A percentile compares a stretch with the other conserved stretches of the same genome.
Conservation (phyloP, 371 early-diverging fungal species). For the Nematocida sp. region DNA sequence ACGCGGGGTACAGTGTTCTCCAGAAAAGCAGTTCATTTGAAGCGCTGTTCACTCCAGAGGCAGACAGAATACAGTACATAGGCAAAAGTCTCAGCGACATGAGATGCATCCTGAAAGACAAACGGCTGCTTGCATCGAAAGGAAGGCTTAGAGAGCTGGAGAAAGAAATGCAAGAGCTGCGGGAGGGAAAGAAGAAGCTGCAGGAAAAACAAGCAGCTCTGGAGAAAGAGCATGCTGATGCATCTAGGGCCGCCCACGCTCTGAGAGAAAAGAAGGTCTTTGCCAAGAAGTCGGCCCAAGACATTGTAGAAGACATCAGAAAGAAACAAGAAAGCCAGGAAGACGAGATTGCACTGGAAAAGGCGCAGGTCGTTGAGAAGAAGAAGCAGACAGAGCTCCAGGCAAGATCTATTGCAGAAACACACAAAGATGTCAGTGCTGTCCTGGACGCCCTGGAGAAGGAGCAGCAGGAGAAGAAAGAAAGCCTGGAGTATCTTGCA, state of each 20-base stretch:
- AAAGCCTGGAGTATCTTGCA: not conserved
- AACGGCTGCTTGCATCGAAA: slow-evolving; percentile 36
- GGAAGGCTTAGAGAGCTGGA: not conserved
- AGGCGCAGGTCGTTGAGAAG: not conserved
- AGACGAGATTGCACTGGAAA: slow-evolving; percentile 1
- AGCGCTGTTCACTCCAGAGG: slow-evolving; percentile 55
- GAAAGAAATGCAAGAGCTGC: slow-evolving; percentile 5
- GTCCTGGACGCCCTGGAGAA: not conserved
- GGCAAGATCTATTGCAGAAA: slow-evolving; percentile 6
- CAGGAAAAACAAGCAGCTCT: not conserved
- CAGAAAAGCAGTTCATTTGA: slow-evolving; percentile 52
- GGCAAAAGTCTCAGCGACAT: slow-evolving; percentile 60
- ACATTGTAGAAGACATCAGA: not conserved
- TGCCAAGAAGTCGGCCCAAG: not conserved
- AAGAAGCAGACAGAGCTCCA: not conserved
- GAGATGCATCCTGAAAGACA: slow-evolving; percentile 42
- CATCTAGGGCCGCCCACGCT: not conserved
- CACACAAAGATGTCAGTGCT: not conserved
- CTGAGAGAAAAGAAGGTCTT: not conserved
- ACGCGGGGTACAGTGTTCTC: slow-evolving; percentile 60
- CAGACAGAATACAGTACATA: slow-evolving; percentile 62
- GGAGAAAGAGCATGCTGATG: not conserved
- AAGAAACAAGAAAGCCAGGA: not conserved
- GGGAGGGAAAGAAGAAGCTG: not conserved
- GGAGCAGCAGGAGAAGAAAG: not conserved